phyloP scores from a whole-genome alignment of 768 basidiomycete species.

The Russula sp. region DNA sequence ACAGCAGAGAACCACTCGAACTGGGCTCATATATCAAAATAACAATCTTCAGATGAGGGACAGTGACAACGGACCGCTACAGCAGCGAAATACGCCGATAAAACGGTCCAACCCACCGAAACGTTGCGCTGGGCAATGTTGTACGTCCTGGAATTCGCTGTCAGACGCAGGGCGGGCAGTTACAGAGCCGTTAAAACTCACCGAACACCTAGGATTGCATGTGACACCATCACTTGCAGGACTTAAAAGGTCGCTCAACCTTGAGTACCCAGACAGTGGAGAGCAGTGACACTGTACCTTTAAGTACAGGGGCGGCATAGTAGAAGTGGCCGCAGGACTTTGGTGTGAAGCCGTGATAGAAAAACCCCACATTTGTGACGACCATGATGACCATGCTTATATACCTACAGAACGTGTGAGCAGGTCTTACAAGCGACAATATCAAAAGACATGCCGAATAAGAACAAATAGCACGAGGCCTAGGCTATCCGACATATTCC shows the following conservation, averaged over 20 bases:
- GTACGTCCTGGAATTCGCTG: slow-evolving; percentile 39
- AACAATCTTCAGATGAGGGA: slow-evolving; percentile 22
- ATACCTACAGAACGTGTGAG: slow-evolving; percentile 30
- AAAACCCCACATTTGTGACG: slow-evolving; percentile 55
- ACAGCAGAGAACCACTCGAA: slow-evolving; percentile 55
- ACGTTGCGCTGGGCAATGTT: slow-evolving; percentile 48
- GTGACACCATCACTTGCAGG: slow-evolving; percentile 57
- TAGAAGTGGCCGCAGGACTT: slow-evolving; percentile 44
- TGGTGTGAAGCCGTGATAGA: slow-evolving; percentile 43
- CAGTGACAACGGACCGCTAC: slow-evolving; percentile 36
- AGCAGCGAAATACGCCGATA: slow-evolving; percentile 36
- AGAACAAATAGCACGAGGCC: slow-evolving; percentile 19
- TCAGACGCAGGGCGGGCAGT: background rate
- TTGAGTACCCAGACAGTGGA: background rate
- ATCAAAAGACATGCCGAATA: slow-evolving; percentile 12
- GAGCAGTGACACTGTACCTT: slow-evolving; percentile 39
- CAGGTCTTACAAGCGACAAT: background rate
- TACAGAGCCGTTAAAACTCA: slow-evolving; percentile 25
- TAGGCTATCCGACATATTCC: background rate
- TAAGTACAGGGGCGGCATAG: slow-evolving; percentile 50
- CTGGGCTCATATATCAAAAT: slow-evolving; percentile 26
- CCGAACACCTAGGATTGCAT: slow-evolving; percentile 59
- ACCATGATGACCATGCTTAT: slow-evolving; percentile 44
- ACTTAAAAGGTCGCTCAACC: slow-evolving; percentile 33
- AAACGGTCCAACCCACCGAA: slow-evolving; percentile 37